phyloP scores from a whole-genome alignment of 768 basidiomycete genomes.

The Macrolepiota dolichaula region DNA sequence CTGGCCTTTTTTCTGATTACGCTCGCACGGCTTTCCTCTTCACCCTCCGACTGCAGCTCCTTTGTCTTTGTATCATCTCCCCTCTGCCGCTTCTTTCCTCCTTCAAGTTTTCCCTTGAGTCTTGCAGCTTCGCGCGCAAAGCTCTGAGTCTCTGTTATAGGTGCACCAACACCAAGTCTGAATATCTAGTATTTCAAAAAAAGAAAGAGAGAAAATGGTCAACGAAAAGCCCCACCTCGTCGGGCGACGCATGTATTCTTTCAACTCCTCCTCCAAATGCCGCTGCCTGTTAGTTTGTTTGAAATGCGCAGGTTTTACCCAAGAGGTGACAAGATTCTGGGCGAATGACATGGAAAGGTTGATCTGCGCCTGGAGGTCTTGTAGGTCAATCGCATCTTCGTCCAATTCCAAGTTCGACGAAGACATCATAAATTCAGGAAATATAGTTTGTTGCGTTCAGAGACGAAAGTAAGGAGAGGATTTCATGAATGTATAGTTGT shows the following conservation, averaged over 20 bases:
- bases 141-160: conserved; percentile 45
- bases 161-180: conserved; percentile 76
- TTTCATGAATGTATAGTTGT: not conserved
- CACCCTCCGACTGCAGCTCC: conserved; percentile 30
- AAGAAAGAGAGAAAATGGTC: conserved; percentile 7
- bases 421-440: conserved; percentile 16
- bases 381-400: conserved; percentile 60
- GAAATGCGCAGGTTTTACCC: conserved; percentile 60
- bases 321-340: conserved; percentile 70
- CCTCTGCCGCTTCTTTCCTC: conserved; percentile 44
- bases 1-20: conserved; percentile 58
- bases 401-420: conserved; percentile 24
- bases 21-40: conserved; percentile 57
- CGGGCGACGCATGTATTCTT: conserved; percentile 66
- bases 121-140: conserved; percentile 54
- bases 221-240: conserved; percentile 55
- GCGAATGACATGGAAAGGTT: conserved; percentile 78
- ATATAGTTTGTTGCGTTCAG: not conserved
- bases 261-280: conserved; percentile 52
- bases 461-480: not conserved
- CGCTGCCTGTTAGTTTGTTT: conserved; percentile 30
- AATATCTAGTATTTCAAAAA: not conserved
- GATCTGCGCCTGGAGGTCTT: conserved; percentile 77
- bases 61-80: conserved; percentile 29
- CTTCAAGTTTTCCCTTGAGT: conserved; percentile 54